A percentile compares a stretch with the other conserved stretches of the same genome.
Evolutionary conservation across 371 early-diverging fungal species (phyloP).

Genomic region (Mortierella sp.): DNA sequence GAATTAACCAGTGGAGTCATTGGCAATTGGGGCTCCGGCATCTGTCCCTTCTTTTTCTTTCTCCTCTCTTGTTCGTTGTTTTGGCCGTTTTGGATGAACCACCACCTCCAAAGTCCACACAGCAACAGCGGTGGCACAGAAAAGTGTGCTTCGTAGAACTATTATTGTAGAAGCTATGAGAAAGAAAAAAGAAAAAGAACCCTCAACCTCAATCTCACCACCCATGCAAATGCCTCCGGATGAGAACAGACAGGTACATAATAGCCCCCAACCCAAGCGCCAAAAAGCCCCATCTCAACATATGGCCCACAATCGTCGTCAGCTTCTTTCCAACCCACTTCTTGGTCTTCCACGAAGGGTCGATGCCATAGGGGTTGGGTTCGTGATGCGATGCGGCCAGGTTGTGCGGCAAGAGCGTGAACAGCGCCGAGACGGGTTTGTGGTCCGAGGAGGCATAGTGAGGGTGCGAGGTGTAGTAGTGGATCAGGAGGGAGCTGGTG

Average conservation of each 20-base stretch:
- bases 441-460: slow-evolving; percentile 56
- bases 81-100: not conserved
- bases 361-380: slow-evolving; percentile 44
- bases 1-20: not conserved
- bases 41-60: not conserved
- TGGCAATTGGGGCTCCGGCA: slow-evolving; percentile 4
- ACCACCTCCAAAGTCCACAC: not conserved
- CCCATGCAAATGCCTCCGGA: slow-evolving; percentile 41
- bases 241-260: slow-evolving; percentile 22
- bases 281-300: slow-evolving; percentile 48
- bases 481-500: slow-evolving; percentile 47
- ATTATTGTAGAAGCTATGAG: not conserved
- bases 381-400: slow-evolving; percentile 32
- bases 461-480: slow-evolving; percentile 57
- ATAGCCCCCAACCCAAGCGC: slow-evolving; percentile 31
- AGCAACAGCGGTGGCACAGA: no score
- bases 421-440: slow-evolving; percentile 60
- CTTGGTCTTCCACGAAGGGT: slow-evolving; percentile 49
- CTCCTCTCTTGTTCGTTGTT: not conserved
- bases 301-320: slow-evolving; percentile 45
- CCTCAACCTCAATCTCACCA: slow-evolving; percentile 7
- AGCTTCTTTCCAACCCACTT: slow-evolving; percentile 53
- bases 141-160: no score
- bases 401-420: slow-evolving; percentile 43
- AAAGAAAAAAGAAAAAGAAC: not conserved